Evolutionary conservation across 2,329 filamentous ascomycete genomes (phyloP).

Genomic region (Scytalidium lignicola): DNA sequence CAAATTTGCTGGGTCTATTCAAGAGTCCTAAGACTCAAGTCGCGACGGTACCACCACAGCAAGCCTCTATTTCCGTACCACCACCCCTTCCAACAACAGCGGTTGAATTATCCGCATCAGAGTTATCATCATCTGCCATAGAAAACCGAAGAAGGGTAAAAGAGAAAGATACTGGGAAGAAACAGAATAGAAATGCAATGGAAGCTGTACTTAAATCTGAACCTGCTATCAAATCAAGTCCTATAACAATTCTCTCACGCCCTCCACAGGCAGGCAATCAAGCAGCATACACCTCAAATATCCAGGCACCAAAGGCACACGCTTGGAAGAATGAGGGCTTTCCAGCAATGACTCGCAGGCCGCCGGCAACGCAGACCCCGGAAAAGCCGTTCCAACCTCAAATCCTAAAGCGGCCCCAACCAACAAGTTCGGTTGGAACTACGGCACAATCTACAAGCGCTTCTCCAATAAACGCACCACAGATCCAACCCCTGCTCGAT

Average conservation of each 20-base stretch:
- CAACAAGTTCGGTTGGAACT: constrained; percentile 24
- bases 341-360: constrained; percentile 20
- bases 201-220: neutral
- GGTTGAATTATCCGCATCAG: constrained; percentile 24
- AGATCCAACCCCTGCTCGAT: constrained; percentile 17
- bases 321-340: constrained; percentile 5
- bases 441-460: neutral
- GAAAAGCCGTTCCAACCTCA: constrained; percentile 47
- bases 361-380: constrained; percentile 19
- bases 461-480: neutral
- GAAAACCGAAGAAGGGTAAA: neutral
- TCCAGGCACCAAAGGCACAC: constrained; percentile 1
- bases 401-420: constrained; percentile 45
- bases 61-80: neutral
- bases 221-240: constrained; percentile 10
- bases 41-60: constrained; percentile 1
- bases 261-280: constrained; percentile 14
- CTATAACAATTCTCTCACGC: constrained; percentile 22
- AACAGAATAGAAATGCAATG: neutral
- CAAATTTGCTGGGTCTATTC: constrained; percentile 24
- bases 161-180: neutral
- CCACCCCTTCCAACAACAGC: constrained; percentile 18
- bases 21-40: constrained; percentile 21
- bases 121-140: neutral
- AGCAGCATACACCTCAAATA: constrained; percentile 5